A percentile compares a stretch with the other conserved stretches of the same genome.
Conservation (phyloP, 345 rosid genomes). For the Euclidium syriacum region DNA sequence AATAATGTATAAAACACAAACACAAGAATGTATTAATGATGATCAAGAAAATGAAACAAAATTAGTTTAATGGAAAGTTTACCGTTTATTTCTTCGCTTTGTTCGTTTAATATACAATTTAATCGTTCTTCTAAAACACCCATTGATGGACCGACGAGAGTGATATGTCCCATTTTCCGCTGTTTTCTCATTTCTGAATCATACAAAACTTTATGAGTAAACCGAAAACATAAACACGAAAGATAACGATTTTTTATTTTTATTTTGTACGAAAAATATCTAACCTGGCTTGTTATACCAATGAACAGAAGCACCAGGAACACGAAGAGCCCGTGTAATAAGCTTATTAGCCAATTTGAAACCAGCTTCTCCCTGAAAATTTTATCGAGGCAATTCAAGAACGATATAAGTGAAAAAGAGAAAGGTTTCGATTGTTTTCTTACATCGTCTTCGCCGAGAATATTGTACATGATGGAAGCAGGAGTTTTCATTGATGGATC, state of each 20-base stretch:
- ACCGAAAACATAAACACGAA: background rate
- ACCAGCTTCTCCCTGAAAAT: slow-evolving; percentile 84
- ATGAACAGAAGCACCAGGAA: slow-evolving; percentile 79
- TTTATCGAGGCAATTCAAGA: too few relatives aligned
- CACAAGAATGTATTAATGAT: background rate
- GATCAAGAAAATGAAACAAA: background rate
- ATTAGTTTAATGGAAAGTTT: slow-evolving; percentile 24
- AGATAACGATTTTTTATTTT: too few relatives aligned
- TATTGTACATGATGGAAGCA: slow-evolving; percentile 80
- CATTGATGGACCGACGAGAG: slow-evolving; percentile 69
- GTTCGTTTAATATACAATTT: slow-evolving; percentile 47
- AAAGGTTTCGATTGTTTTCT: too few relatives aligned
- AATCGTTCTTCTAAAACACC: slow-evolving; percentile 57
- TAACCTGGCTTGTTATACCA: slow-evolving; percentile 98
- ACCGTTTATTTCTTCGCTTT: slow-evolving; percentile 46
- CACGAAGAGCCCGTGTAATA: slow-evolving; percentile 57
- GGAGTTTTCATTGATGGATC: slow-evolving; percentile 97
- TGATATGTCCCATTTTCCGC: slow-evolving; percentile 94
- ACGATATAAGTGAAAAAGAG: too few relatives aligned
- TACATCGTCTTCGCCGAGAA: slow-evolving; percentile 94
- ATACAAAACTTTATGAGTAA: background rate
- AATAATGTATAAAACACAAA: slow-evolving; percentile 21
- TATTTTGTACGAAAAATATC: too few relatives aligned
- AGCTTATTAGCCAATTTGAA: slow-evolving; percentile 58
- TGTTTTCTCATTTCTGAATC: slow-evolving; percentile 80